A percentile compares a stretch with the other conserved stretches of the same genome.
Conservation (phyloP, 176 grass and related monocot species). For the Phoenix dactylifera region DNA sequence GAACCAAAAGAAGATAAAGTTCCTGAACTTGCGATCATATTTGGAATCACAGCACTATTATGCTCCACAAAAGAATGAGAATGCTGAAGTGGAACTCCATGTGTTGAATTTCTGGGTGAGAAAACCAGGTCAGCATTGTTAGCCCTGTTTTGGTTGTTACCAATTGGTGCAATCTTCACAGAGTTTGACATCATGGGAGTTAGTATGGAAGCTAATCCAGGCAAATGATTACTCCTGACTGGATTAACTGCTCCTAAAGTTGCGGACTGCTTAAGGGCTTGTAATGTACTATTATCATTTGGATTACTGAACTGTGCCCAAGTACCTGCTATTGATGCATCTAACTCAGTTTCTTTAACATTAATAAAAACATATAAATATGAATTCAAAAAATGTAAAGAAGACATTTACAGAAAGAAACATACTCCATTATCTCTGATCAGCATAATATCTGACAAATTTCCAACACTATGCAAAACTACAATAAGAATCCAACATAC, state of each 20-base stretch:
- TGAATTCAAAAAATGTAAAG: too few relatives aligned
- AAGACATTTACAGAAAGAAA: too few relatives aligned
- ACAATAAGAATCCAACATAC: constrained; percentile 18
- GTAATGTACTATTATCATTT: constrained; percentile 57
- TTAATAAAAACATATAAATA: background rate
- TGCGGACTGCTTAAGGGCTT: constrained; percentile 60
- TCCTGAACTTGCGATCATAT: constrained; percentile 45
- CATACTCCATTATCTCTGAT: too few relatives aligned
- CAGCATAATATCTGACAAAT: too few relatives aligned
- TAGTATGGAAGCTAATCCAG: constrained; percentile 33
- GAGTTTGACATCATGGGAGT: constrained; percentile 49
- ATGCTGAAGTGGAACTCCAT: constrained; percentile 42
- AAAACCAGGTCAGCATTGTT: constrained; percentile 46
- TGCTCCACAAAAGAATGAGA: constrained; percentile 69
- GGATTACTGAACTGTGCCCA: constrained; percentile 80
- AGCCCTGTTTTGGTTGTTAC: constrained; percentile 52
- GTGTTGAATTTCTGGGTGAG: constrained; percentile 33
- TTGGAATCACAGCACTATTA: constrained; percentile 17
- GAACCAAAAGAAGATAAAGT: constrained; percentile 14
- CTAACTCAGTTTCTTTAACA: constrained; percentile 1
- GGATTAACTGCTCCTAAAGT: constrained; percentile 49
- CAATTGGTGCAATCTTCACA: constrained; percentile 73
- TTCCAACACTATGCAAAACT: too few relatives aligned
- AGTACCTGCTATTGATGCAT: constrained; percentile 34
- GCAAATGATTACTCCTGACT: constrained; percentile 35